Evolutionary conservation across 495 filamentous ascomycete species (phyloP).

Genomic region (Aspergillus saccharolyticus): DNA sequence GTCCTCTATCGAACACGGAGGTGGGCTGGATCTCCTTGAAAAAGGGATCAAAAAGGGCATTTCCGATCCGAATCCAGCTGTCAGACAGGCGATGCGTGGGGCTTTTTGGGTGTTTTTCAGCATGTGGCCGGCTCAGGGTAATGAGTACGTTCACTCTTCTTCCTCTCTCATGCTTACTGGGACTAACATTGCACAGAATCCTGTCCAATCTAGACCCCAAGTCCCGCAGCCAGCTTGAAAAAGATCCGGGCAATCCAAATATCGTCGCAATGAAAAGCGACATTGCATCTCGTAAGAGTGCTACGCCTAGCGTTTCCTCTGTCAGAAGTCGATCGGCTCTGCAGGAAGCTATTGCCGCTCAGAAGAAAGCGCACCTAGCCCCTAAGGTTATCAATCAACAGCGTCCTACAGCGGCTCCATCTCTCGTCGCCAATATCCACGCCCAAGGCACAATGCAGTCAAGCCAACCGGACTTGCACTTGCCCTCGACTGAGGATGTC

Average conservation of each 20-base stretch:
- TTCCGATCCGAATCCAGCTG: slow-evolving; percentile 77
- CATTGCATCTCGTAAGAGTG: slow-evolving; percentile 36
- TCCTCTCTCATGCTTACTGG: neutral
- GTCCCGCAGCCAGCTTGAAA: slow-evolving; percentile 68
- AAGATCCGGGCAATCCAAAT: slow-evolving; percentile 75
- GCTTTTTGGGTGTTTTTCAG: slow-evolving; percentile 78
- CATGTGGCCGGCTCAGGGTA: slow-evolving; percentile 74
- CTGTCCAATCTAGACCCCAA: slow-evolving; percentile 68
- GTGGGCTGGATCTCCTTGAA: slow-evolving; percentile 74
- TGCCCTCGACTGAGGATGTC: too few species aligned
- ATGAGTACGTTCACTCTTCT: slow-evolving; percentile 49
- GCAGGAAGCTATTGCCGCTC: slow-evolving; percentile 77
- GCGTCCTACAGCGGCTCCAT: slow-evolving; percentile 69
- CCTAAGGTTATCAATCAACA: slow-evolving; percentile 57
- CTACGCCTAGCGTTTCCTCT: slow-evolving; percentile 50
- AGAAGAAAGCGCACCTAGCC: slow-evolving; percentile 56
- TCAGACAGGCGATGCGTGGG: slow-evolving; percentile 74
- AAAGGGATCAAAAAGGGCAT: slow-evolving; percentile 85
- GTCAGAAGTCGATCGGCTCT: slow-evolving; percentile 49
- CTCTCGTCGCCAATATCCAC: too few species aligned
- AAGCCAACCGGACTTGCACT: too few species aligned
- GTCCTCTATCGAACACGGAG: slow-evolving; percentile 73
- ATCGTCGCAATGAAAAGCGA: slow-evolving; percentile 34
- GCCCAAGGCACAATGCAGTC: too few species aligned
- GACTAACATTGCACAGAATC: slow-evolving; percentile 51